Evolutionary conservation across 805 yeast species (phyloP).

Genomic region (Kluyveromyces aestuarii): DNA sequence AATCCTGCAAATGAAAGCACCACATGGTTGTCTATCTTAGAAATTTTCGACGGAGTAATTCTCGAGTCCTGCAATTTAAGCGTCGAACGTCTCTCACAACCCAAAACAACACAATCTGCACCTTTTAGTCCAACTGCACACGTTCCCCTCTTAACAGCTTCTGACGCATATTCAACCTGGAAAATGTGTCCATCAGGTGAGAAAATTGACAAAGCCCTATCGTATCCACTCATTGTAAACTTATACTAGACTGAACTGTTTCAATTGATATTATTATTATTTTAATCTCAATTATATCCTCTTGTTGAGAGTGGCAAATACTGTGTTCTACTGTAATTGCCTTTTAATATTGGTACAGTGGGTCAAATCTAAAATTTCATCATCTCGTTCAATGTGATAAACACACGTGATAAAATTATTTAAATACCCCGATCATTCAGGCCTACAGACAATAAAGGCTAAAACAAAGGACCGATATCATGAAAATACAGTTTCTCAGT

Average conservation of each 20-base stretch:
- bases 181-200: constrained; percentile 99
- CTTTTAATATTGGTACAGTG: no score
- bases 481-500: no score
- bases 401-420: no score
- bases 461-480: no score
- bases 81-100: constrained; percentile 94
- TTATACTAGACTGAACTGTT: background rate
- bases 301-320: no score
- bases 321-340: no score
- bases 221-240: constrained; percentile 88
- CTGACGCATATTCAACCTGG: constrained; percentile 96
- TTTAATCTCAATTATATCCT: no score
- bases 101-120: constrained; percentile 76
- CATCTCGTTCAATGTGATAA: no score
- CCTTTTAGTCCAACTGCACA: constrained; percentile 98
- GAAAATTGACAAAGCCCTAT: constrained; percentile 94
- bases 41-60: constrained; percentile 90
- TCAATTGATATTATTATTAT: no score
- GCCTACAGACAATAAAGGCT: no score
- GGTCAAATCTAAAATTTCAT: no score
- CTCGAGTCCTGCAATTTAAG: constrained; percentile 93
- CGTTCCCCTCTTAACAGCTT: constrained; percentile 97
- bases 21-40: constrained; percentile 83
- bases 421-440: no score
- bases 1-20: constrained; percentile 93